Conservation (phyloP, 192 early-diverging fungal genomes). For the Backusella luteola region DNA sequence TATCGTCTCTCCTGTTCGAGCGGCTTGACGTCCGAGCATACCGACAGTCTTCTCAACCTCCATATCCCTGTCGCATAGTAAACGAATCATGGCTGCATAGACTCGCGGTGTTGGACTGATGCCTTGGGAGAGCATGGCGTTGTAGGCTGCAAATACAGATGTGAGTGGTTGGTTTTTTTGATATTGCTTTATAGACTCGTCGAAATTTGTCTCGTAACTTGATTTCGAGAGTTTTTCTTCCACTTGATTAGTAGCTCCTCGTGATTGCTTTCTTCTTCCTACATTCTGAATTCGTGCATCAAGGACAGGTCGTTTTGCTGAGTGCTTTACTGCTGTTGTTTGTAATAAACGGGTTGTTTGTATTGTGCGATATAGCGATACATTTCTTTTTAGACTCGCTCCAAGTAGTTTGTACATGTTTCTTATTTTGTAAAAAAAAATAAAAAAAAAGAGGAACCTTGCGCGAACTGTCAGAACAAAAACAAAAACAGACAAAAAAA, state of each 20-base stretch:
- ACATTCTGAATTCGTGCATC: background rate
- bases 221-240: background rate
- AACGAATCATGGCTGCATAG: slow-evolving; percentile 29
- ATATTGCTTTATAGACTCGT: background rate
- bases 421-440: background rate
- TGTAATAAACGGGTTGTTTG: background rate
- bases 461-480: background rate
- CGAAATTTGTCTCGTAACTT: slow-evolving; percentile 22
- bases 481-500: background rate
- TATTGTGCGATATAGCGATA: background rate
- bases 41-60: slow-evolving; percentile 25
- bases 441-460: background rate
- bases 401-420: background rate
- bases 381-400: background rate
- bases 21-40: slow-evolving; percentile 19
- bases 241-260: slow-evolving; percentile 9
- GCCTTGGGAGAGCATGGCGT: slow-evolving; percentile 25
- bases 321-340: background rate
- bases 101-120: slow-evolving; percentile 17
- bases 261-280: background rate
- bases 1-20: slow-evolving; percentile 14
- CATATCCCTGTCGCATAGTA: slow-evolving; percentile 24
- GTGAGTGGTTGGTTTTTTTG: slow-evolving; percentile 6
- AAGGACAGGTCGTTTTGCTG: background rate
- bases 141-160: slow-evolving; percentile 20